Base-by-base conservation (phyloP, 192 early-diverging fungal species). In the Coemansia aciculifera region DNA sequence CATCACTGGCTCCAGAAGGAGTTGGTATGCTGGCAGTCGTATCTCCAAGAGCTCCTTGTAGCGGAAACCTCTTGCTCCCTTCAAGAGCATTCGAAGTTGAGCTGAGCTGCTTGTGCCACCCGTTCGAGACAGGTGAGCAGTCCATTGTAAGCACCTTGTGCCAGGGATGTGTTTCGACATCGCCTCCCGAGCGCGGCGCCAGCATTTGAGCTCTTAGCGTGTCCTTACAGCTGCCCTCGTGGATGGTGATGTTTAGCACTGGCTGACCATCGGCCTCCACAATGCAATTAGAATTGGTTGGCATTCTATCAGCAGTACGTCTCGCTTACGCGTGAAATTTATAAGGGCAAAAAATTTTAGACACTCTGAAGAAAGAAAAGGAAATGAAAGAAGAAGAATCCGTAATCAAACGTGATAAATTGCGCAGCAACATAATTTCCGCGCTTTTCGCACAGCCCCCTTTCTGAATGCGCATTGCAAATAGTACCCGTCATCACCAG, bases 171-270 rank as follows among this genome's bases (percentile, higher is more conserved):
- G 29, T 31, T 3, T 56, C 54, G 29, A 31, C 17, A 56, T 56
- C 54, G 4, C 13, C 12, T 34, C 31, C 29, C 5, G 13, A 6
- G 27, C 1, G 54, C 15, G 31, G 15, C 54, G 17, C 54, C 17
- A 15, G 54, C 15, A 11, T 7, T 31, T 34, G 54, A 31, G 29
- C 15, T 17, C 54, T 13, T 23, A 43, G 59, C 3, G 60, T 51
- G 7, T 68, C 67, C 29, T 61, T 59, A 27, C n/a, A 1, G 40
- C 23, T 8, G 27, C 39, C 66, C 17, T 56, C 54, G 13, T 56
- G 29, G 27, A 56, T 56, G 15, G 31, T 32, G 13, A 56, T 56
- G n/a, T 56, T 56, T 56, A 56, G 54, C 29, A 56, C 54, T 32
- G 54, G 31, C 15, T 15, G 54, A 6, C 54, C 54, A 13, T 56